Base-by-base conservation (phyloP, 306 rosid genomes). In the Gillenia trifoliata region DNA sequence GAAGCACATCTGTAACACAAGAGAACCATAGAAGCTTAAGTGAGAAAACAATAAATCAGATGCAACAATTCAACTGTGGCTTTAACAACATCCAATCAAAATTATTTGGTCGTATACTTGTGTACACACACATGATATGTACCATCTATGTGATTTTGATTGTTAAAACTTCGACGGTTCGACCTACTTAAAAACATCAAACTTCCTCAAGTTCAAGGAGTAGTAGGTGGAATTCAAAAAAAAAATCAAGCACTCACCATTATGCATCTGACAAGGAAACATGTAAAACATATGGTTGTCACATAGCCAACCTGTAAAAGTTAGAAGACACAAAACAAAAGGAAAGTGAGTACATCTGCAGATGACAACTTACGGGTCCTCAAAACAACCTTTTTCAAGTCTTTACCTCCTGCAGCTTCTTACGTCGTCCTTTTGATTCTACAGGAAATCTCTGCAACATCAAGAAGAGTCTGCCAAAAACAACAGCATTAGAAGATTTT, bases 401-500 rank as follows among this genome's bases (percentile, higher is more conserved):
- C 43, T 62, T 79, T 84, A 92, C 99, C 96, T 94, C 99, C 80
- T 92, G 99, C 77, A 94, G 93, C 95, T 94, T 94, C 90, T 94
- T 94, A 4, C 99, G 97, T 40, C 99, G 86, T 41, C 97, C 99
- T 83, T 92, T 94, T 75, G 99, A 94, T 83, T 94, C 99, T 20
- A 94, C 97, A 68, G 99, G 99, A 76, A 94, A 94, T 71, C 99
- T 93, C 80, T 85, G 99, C 75, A 94, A 85, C 99, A 94, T 94
- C 91, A 94, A 84, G 88, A 94, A 94, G 76, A 94, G 90, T 80
- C 99, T 94, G 83, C 78, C 86, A 88, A 64, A 71, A 71, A 78
- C 12, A 64, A 69, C 52, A 68, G 59, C 56, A 73, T 78, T 15
- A 72, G 41, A 40, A 47, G 63, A 73, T 63, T 12, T 4, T 34